Base-by-base conservation (phyloP, 208 protist genomes). In the Leishmania aethiopica region DNA sequence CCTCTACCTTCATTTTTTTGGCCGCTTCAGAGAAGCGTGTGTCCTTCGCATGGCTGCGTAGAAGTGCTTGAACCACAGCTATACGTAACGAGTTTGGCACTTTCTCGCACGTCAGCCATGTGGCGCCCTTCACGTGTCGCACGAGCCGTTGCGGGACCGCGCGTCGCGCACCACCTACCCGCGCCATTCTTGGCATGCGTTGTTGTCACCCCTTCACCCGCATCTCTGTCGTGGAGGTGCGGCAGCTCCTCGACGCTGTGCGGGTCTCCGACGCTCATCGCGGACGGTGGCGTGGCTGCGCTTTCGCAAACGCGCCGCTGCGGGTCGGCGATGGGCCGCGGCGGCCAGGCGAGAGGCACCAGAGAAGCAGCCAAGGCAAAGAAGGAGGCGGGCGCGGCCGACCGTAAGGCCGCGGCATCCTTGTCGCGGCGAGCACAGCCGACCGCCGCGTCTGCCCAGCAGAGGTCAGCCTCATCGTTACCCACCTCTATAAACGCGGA, bases 291-390 rank as follows among this genome's bases (percentile, higher is more conserved):
- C 5, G 25, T 15, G 1, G 11, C 32, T 76, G 72, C 72, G 42
- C 32, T 76, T 25, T 22, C 19, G 72, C 72, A 60, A 45, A 49
- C 72, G n/a, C 72, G 72, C 13, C 72, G 72, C 49, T 76, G 0
- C 32, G 72, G 72, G 28, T 37, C 49, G 25, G 72, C 72, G 49
- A 60, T 28, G 72, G 72, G 72, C 17, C 72, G 72, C 25, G 69
- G 2, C 69, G 25, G 69, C 11, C 17, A 73, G 42, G 72, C 49
- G 6, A 57, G 37, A 40, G 10, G 72, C 32, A 25, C 42, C 3
- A 35, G 17, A 60, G 49, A 32, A 3, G 72, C 17, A 45, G 28
- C 72, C 49, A 51, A 73, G 37, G 25, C 40, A n/a, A 73, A 49
- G 25, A 42, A 42, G 2, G 45, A 53, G 11, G 10, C 7, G 32